Percentiles rank a stretch among this genome's conserved stretches.
phyloP scores from a whole-genome alignment of 176 grass and related monocot species.

The Bonia amplexicaulis region DNA sequence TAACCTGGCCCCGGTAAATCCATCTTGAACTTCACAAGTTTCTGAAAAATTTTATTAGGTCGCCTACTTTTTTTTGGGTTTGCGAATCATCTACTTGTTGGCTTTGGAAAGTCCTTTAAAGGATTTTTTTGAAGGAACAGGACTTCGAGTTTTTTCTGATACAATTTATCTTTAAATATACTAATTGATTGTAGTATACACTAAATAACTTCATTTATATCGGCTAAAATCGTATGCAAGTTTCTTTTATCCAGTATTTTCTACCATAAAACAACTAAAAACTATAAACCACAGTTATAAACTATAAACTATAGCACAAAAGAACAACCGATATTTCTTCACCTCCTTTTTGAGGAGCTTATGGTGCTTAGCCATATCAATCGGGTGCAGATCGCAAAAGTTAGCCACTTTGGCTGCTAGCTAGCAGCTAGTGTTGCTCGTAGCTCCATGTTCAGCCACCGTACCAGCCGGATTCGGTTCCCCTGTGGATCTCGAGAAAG shows the following conservation, averaged over 20 bases:
- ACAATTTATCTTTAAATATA: neutral
- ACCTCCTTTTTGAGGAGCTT: neutral
- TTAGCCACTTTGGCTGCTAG: neutral
- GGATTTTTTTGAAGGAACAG: neutral
- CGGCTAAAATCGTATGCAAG: too few species aligned
- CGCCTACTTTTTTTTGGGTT: neutral
- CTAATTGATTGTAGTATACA: too few species aligned
- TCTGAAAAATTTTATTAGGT: neutral
- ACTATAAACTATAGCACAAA: too few species aligned
- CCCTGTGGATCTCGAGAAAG: neutral
- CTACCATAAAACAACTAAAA: too few species aligned
- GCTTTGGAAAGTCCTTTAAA: neutral
- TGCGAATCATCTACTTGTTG: neutral
- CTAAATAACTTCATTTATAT: too few species aligned
- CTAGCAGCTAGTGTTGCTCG: neutral
- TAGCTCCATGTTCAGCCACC: constrained; percentile 15
- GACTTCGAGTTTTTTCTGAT: neutral
- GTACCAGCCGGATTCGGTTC: neutral
- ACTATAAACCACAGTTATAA: too few species aligned
- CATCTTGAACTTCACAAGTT: too few species aligned
- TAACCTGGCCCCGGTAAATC: too few species aligned
- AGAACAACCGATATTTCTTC: neutral
- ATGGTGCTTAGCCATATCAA: neutral
- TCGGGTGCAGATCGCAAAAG: neutral
- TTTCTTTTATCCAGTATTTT: too few species aligned